These are phyloP conservation scores for Dothideomycetidae sp. DNA, from an alignment of 2,329 filamentous ascomycete species.

Conservation along the genomic window DNA sequence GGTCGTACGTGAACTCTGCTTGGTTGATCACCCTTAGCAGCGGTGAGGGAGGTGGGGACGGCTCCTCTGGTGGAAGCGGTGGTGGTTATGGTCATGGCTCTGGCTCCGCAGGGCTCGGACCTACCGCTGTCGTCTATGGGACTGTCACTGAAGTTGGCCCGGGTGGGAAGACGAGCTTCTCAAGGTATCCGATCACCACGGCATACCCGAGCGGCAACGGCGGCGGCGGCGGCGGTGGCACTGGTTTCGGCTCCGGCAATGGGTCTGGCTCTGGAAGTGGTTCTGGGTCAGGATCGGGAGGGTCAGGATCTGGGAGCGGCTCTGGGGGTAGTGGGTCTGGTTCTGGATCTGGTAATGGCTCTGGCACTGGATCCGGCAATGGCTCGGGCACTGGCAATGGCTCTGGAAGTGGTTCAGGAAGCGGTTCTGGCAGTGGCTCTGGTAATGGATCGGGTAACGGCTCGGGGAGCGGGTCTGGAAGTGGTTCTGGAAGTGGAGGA, in stretches of 20 bases:
- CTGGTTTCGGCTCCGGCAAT: conserved; percentile 9
- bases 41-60: conserved; percentile 14
- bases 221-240: conserved; percentile 15
- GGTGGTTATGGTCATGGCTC: conserved; percentile 1
- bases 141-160: conserved; percentile 8
- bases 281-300: conserved; percentile 11
- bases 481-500: too few species aligned
- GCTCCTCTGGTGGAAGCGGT: conserved; percentile 12
- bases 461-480: too few species aligned
- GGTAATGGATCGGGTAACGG: too few species aligned
- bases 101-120: conserved; percentile 9
- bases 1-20: conserved; percentile 12
- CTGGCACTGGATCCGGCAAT: conserved; percentile 2
- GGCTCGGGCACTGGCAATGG: conserved; percentile 11
- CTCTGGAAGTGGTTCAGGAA: conserved; percentile 10
- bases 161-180: conserved; percentile 14
- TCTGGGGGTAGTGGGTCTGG: conserved; percentile 3
- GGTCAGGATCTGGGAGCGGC: not conserved
- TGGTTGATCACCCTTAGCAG: conserved; percentile 12
- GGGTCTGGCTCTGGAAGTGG: conserved; percentile 8
- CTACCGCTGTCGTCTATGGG: conserved; percentile 16
- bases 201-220: conserved; percentile 14
- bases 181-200: conserved; percentile 16
- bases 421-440: conserved; percentile 12
- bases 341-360: not conserved